These are phyloP conservation scores for Cladosporium sp. DNA, from an alignment of 2,329 filamentous ascomycete genomes.

Conservation along the genomic window DNA sequence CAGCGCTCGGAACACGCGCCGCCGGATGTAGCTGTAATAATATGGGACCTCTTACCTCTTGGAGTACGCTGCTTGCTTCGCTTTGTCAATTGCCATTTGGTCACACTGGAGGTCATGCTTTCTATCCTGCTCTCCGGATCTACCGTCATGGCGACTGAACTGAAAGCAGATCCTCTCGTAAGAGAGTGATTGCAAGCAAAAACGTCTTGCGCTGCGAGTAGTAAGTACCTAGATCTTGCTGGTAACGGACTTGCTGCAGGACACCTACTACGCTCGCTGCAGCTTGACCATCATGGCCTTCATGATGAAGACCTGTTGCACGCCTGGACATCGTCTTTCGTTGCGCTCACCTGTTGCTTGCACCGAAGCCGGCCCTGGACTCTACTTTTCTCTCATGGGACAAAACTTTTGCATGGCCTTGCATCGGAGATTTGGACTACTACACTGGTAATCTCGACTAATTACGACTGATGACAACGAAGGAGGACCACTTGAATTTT, in stretches of 20 bases:
- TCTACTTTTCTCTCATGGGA: not conserved
- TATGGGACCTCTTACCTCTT: not conserved
- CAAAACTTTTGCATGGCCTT: not conserved
- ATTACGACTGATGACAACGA: conserved; percentile 8
- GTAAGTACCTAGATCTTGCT: conserved; percentile 13
- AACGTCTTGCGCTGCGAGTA: conserved; percentile 15
- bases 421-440: not conserved
- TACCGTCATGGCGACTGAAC: not conserved
- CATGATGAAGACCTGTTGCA: not conserved
- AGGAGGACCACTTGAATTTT: not conserved
- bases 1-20: conserved; percentile 13
- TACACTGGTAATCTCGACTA: conserved; percentile 1
- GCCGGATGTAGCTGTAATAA: conserved; percentile 1
- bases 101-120: not conserved
- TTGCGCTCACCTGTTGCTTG: not conserved
- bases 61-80: conserved; percentile 1
- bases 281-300: not conserved
- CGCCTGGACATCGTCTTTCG: not conserved
- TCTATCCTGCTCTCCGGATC: not conserved
- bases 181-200: conserved; percentile 17
- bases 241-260: not conserved
- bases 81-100: not conserved
- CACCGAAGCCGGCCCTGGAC: not conserved
- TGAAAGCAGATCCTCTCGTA: conserved; percentile 11
- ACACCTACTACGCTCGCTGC: not conserved